Base-by-base conservation (phyloP, 805 yeast genomes). In the Pichia heedii region DNA sequence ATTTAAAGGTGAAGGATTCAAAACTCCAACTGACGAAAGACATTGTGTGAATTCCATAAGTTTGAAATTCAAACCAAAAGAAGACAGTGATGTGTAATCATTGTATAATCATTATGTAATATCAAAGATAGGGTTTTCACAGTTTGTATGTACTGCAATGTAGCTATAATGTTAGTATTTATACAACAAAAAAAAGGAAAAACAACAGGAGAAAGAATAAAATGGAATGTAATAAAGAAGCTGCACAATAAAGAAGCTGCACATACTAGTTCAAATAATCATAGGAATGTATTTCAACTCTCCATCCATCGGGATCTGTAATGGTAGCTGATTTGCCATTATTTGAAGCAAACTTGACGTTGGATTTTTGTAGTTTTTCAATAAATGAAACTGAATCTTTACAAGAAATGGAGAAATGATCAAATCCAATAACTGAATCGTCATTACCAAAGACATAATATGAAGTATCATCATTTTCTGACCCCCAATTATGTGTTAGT, bases 401-500 rank as follows among this genome's bases (percentile, higher is more conserved):
- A 43, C 79, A 76, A 8, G 86, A 70, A 26, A 93, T 66, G 52
- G 95, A 84, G 47, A 85, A 74, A 66, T 90, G 96, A 35, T 93
- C 95, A 58, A 74, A 93, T 13, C 97, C 97, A 57, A 77, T 81
- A 21, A 82, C 81, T 10, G 48, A 50, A 16, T 77, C 77, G 37
- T 60, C 59, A 32, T 55, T 48, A 62, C 88, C 87, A 47, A 96
- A 96, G 50, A 76, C 79, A 64, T 88, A 95, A 63, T 90, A 93
- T 22, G 73, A 73, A 5, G 73, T 70, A 16, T 73, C 71, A 49
- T 90, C 96, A 19, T 66, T 56, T 60, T 93, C 98, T 20, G 97
- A 86, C 20, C 97, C 98, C 81, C 87, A 90, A 68, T 93, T 93
- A 67, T 87, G 90, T 38, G 97, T 90, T 58, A 93, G 71, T 66